phyloP scores from a whole-genome alignment of 139 green algal genomes.

The Coelastrella sp. region DNA sequence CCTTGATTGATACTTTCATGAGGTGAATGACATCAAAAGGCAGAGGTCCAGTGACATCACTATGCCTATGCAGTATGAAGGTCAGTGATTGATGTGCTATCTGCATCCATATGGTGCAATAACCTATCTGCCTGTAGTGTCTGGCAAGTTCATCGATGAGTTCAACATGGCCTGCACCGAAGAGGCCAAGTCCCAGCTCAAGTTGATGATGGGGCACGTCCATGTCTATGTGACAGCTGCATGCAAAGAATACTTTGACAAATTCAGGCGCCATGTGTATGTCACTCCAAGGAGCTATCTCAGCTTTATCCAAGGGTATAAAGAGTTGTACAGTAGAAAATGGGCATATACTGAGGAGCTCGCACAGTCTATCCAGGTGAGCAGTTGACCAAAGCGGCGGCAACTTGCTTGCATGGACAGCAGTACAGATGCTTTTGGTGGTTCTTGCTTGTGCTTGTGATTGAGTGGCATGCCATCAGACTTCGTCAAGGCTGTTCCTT shows the following conservation, averaged over 20 bases:
- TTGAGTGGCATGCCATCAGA: too few relatives aligned
- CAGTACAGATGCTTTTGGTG: too few relatives aligned
- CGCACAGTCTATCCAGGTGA: constrained; percentile 51
- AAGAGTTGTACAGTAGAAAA: constrained; percentile 90
- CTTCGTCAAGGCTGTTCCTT: too few relatives aligned
- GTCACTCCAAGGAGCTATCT: constrained; percentile 96
- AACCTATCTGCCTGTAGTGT: constrained; percentile 63
- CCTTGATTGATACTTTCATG: too few relatives aligned
- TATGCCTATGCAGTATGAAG: too few relatives aligned
- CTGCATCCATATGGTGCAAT: background rate
- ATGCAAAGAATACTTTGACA: constrained; percentile 93
- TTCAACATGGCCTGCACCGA: constrained; percentile 86
- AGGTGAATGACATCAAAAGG: too few relatives aligned
- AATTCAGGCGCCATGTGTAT: constrained; percentile 91
- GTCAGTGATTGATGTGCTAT: background rate
- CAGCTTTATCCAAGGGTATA: constrained; percentile 92
- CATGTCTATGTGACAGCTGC: constrained; percentile 86
- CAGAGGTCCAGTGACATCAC: too few relatives aligned
- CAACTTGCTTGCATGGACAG: too few relatives aligned
- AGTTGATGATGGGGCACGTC: constrained; percentile 89
- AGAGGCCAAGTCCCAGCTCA: constrained; percentile 81
- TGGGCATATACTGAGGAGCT: constrained; percentile 70
- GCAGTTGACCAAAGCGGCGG: background rate
- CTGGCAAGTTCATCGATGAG: constrained; percentile 88
- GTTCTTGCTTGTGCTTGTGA: too few relatives aligned